Conservation (phyloP, 2,329 filamentous ascomycete genomes). For the Penicillium sp. region DNA sequence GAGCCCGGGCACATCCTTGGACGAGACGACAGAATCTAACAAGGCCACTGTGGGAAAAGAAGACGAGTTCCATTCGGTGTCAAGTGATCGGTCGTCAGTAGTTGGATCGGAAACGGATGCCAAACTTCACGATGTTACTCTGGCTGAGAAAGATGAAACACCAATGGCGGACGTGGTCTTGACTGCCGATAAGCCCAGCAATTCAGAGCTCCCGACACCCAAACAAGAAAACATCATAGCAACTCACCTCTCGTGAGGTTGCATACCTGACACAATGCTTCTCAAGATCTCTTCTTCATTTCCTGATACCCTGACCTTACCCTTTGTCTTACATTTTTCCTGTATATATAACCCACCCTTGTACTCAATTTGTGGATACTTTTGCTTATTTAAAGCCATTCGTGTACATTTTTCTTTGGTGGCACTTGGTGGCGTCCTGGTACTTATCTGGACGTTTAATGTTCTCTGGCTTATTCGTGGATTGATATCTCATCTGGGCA, state of each 20-base stretch:
- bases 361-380: conserved; percentile 2
- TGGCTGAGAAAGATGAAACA: conserved; percentile 5
- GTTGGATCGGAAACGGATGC: conserved; percentile 18
- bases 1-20: conserved; percentile 19
- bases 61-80: conserved; percentile 50
- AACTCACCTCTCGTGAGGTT: not conserved
- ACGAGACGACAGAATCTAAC: conserved; percentile 20
- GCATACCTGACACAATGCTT: not conserved
- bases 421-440: not conserved
- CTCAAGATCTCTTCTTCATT: conserved; percentile 1
- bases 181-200: not conserved
- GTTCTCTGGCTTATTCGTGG: not conserved
- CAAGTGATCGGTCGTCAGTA: conserved; percentile 40
- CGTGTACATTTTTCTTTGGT: not conserved
- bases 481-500: not conserved
- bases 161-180: conserved; percentile 2
- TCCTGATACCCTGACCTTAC: conserved; percentile 2
- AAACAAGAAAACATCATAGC: not conserved
- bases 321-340: not conserved
- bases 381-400: not conserved
- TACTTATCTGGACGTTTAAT: not conserved
- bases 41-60: conserved; percentile 37
- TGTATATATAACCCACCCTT: conserved; percentile 5
- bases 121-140: conserved; percentile 16
- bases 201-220: not conserved